These are phyloP conservation scores for Nelumbo lutea DNA, from an alignment of 164 flowering plant species.

Conservation along the genomic window DNA sequence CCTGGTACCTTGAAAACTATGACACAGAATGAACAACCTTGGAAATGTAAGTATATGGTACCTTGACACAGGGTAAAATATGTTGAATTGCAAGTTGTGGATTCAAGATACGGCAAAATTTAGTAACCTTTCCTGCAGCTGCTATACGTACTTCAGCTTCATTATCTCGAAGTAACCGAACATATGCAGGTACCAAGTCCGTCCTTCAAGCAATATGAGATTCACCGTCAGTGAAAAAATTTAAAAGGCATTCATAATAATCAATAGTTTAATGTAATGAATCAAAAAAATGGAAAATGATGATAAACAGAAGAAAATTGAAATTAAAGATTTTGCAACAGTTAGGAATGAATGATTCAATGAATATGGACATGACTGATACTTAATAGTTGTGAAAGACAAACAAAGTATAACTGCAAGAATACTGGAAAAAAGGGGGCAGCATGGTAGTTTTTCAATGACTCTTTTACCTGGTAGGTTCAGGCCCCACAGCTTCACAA, in stretches of 20 bases:
- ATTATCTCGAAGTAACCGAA: conserved; percentile 90
- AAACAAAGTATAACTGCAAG: neutral
- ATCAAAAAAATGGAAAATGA: neutral
- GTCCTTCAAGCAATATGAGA: conserved; percentile 42
- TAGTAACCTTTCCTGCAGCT: conserved; percentile 96
- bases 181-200: conserved; percentile 95
- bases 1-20: no score
- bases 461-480: conserved; percentile 65
- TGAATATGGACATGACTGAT: no score
- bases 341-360: no score
- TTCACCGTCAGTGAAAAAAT: conserved; percentile 2
- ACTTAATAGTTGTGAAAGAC: neutral
- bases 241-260: neutral
- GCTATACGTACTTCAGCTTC: conserved; percentile 99
- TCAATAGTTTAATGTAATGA: neutral
- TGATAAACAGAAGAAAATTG: neutral
- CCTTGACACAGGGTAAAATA: conserved; percentile 99
- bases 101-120: conserved; percentile 75
- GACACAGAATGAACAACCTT: neutral
- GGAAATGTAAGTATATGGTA: conserved; percentile 18
- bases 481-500: conserved; percentile 98
- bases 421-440: neutral
- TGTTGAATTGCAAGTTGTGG: conserved; percentile 94
- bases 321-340: neutral
- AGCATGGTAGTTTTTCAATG: neutral